phyloP scores from a whole-genome alignment of 2,329 filamentous ascomycete genomes.

The Trichoderma sp. region DNA sequence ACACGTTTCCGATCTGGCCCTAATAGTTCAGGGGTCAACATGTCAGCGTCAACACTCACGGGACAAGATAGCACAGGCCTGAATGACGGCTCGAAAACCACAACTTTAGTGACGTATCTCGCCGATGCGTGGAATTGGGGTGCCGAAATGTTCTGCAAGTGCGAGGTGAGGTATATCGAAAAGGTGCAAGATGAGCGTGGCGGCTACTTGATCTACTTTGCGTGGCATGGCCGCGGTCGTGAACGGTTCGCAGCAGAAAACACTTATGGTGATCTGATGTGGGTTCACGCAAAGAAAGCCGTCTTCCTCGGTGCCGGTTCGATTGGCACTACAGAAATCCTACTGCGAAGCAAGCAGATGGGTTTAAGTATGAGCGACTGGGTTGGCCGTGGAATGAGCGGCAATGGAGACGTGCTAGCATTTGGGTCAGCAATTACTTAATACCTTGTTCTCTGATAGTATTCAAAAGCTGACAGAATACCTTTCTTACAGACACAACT shows the following conservation, averaged over 20 bases:
- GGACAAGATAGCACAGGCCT: conserved; percentile 63
- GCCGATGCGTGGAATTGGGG: conserved; percentile 71
- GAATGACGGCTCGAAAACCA: conserved; percentile 68
- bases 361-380: conserved; percentile 57
- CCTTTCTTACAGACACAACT: conserved; percentile 52
- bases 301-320: conserved; percentile 66
- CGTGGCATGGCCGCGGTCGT: conserved; percentile 61
- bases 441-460: background rate
- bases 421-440: conserved; percentile 49
- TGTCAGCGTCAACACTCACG: conserved; percentile 58
- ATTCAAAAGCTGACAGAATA: background rate
- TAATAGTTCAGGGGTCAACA: conserved; percentile 63
- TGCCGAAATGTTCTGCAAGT: conserved; percentile 68
- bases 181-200: conserved; percentile 44
- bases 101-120: conserved; percentile 64
- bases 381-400: conserved; percentile 60
- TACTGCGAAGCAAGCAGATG: conserved; percentile 58
- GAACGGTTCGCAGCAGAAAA: conserved; percentile 50
- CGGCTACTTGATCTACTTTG: conserved; percentile 64
- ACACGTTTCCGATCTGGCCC: conserved; percentile 60
- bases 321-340: conserved; percentile 64
- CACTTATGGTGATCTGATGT: conserved; percentile 60
- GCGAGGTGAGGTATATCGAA: conserved; percentile 62
- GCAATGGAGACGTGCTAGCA: conserved; percentile 64
- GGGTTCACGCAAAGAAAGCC: conserved; percentile 63